These are phyloP conservation scores for Acanthamoeba castellanii DNA, from an alignment of 208 protist species.

Conservation along the genomic window DNA sequence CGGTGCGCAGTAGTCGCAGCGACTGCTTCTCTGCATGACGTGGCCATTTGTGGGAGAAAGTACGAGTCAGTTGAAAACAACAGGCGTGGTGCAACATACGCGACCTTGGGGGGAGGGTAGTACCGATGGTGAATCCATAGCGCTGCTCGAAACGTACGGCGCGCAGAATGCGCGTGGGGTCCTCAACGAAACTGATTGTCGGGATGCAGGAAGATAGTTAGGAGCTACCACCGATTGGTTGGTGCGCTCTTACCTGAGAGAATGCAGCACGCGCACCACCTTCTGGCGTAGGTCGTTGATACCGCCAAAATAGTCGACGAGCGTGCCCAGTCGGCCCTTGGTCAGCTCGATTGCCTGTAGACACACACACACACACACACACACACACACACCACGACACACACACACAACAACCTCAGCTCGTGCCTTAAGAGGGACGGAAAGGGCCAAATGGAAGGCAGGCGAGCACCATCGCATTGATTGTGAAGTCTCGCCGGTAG, in stretches of 20 bases:
- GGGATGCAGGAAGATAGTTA: neutral
- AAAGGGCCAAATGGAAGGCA: neutral
- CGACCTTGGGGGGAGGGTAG: neutral
- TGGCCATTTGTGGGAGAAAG: neutral
- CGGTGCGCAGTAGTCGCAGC: neutral
- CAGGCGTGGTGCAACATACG: neutral
- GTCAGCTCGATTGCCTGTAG: conserved; percentile 62
- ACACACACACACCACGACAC: neutral
- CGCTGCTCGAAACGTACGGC: conserved; percentile 73
- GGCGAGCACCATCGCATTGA: conserved; percentile 61
- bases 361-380: neutral
- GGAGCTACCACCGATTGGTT: no score
- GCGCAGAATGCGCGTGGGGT: conserved; percentile 61
- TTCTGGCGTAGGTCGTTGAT: conserved; percentile 3
- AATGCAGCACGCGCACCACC: conserved; percentile 55
- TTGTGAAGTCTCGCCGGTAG: conserved; percentile 67
- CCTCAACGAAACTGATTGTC: conserved; percentile 64
- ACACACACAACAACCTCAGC: neutral
- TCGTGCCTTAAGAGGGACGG: neutral
- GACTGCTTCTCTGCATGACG: conserved; percentile 13
- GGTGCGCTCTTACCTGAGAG: conserved; percentile 21
- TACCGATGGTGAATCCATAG: conserved; percentile 55
- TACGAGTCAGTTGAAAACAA: neutral
- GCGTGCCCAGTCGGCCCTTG: conserved; percentile 15
- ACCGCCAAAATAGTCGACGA: conserved; percentile 63